Evolutionary conservation across 768 basidiomycete genomes (phyloP), one percentile per base, ranked within the genome.

Genomic region (Pleurotus sapidus): DNA sequence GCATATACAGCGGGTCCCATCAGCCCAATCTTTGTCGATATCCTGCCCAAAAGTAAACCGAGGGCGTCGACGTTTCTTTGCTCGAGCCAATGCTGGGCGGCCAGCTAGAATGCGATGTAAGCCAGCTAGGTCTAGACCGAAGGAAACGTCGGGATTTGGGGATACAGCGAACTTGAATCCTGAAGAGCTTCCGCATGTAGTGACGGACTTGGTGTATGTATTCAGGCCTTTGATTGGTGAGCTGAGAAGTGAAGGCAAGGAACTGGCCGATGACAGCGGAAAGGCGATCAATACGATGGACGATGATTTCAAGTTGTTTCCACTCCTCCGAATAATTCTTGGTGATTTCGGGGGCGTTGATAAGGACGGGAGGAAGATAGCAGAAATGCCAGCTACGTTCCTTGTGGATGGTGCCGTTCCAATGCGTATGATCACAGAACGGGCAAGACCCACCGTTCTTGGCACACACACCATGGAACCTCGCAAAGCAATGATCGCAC

Each of bases 401-500:
- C 69, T 92, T 93, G 67, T 84, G 84, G 53, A 93, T 86, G 3
- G 88, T 82, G 17, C 91, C 91, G 63, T 93, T 91, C 91, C 91
- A 93, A 65, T 94, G 92, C 60, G 92, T 88, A 63, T 92, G 91
- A 61, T 94, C 91, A 62, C 91, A 94, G 75, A 94, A 94, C 0
- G 91, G 91, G 66, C 91, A 94, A 4, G 91, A 94, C 37, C 91
- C 92, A n/a, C 91, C 91, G 61, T 88, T 90, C 62, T 86, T 87
- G 9, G 91, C 91, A 63, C 91, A 93, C 49, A 85, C 79, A 4
- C 90, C 91, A 59, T 94, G 91, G 72, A 94, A 94, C 49, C 91
- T 77, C 48, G 91, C 92, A 67, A 82, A 90, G 60, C 91, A 94
- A 63, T 93, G 91, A 66, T 94, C 91, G 67, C 91, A 94, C 67